phyloP scores from a whole-genome alignment of 805 yeast genomes.

The Pachysolen tannophilus region DNA sequence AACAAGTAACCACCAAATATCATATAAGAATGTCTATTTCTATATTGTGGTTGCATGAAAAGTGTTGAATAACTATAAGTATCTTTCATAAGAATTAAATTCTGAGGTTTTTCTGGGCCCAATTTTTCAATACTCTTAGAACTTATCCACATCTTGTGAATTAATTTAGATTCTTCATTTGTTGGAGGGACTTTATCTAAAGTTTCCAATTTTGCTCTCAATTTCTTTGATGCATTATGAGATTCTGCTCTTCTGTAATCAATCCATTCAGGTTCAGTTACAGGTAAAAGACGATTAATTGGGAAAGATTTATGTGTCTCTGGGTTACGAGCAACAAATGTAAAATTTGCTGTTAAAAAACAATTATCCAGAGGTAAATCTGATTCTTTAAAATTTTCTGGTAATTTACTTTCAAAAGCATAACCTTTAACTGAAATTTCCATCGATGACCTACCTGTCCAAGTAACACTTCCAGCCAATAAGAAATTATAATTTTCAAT shows the following conservation, averaged over 20 bases:
- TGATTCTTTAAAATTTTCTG: constrained; percentile 44
- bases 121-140: constrained; percentile 26
- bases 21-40: constrained; percentile 91
- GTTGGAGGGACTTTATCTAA: constrained; percentile 65
- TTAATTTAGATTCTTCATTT: constrained; percentile 62
- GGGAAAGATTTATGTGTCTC: constrained; percentile 85
- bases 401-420: constrained; percentile 52
- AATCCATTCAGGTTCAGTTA: constrained; percentile 67
- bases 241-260: constrained; percentile 86
- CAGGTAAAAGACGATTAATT: constrained; percentile 72
- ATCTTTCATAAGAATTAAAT: constrained; percentile 59
- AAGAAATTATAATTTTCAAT: constrained; percentile 68
- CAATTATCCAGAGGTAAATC: constrained; percentile 58
- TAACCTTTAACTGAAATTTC: constrained; percentile 89
- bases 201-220: constrained; percentile 58
- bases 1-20: constrained; percentile 91
- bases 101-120: constrained; percentile 34
- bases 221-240: constrained; percentile 79
- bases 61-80: constrained; percentile 67
- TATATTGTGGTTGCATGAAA: constrained; percentile 94
- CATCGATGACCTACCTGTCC: constrained; percentile 95
- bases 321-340: constrained; percentile 94
- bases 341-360: constrained; percentile 83
- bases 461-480: constrained; percentile 84
- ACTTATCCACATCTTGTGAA: constrained; percentile 70